These are phyloP conservation scores for Penicillium rolfsii DNA, from an alignment of 2,329 filamentous ascomycete species.

Conservation along the genomic window DNA sequence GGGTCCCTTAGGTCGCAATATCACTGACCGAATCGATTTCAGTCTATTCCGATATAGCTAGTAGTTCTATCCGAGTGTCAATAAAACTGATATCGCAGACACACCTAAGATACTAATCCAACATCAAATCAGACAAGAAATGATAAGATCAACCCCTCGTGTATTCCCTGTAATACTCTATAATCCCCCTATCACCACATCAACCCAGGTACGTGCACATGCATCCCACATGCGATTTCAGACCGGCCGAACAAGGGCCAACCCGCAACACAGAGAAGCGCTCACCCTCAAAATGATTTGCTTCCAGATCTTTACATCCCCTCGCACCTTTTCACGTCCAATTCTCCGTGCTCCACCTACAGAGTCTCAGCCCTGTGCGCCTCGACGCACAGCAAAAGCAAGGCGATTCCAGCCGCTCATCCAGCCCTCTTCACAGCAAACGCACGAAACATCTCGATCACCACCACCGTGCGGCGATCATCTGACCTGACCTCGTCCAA, in stretches of 20 bases:
- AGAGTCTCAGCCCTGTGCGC: conserved; percentile 4
- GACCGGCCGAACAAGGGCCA: background rate
- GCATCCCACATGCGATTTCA: conserved; percentile 8
- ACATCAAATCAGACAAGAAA: background rate
- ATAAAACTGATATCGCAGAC: background rate
- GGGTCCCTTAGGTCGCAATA: conserved; percentile 18
- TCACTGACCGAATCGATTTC: conserved; percentile 4
- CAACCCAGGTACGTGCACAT: background rate
- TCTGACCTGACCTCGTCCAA: conserved; percentile 16
- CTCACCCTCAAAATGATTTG: background rate
- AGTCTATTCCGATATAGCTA: background rate
- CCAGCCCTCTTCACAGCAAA: conserved; percentile 18
- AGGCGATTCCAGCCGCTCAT: conserved; percentile 17
- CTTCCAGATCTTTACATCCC: too few species aligned
- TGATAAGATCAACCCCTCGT: background rate
- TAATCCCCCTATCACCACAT: background rate
- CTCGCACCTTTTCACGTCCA: too few species aligned
- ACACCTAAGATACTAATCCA: background rate
- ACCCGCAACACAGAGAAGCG: background rate
- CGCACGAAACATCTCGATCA: background rate
- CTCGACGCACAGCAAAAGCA: conserved; percentile 6
- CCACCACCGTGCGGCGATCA: conserved; percentile 23
- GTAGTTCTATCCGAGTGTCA: background rate
- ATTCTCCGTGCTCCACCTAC: too few species aligned
- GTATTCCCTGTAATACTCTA: background rate